These are phyloP conservation scores for Mrakia gelida DNA, from an alignment of 768 basidiomycete species.

Conservation along the genomic window DNA sequence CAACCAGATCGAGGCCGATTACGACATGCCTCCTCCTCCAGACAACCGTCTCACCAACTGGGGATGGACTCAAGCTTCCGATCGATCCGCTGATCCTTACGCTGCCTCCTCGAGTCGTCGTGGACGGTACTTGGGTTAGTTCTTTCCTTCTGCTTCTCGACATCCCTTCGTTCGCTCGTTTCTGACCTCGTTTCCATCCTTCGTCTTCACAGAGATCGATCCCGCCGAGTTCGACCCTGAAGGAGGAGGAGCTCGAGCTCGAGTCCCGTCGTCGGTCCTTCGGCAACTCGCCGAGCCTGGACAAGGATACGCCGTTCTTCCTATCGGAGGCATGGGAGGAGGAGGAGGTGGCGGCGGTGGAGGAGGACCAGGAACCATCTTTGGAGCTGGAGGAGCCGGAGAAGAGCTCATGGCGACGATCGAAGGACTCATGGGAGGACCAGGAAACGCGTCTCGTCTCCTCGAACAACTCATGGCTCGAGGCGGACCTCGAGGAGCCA, in stretches of 20 bases:
- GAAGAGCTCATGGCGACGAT: constrained; percentile 67
- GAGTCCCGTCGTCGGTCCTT: constrained; percentile 57
- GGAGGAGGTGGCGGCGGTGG: constrained; percentile 53
- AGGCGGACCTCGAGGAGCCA: constrained; percentile 55
- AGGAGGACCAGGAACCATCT: constrained; percentile 50
- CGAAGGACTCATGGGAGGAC: constrained; percentile 60
- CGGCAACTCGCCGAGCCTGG: constrained; percentile 66
- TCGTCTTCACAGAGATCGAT: constrained; percentile 3
- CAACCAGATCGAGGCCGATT: constrained; percentile 31
- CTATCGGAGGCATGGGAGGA: constrained; percentile 7
- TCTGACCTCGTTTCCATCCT: neutral
- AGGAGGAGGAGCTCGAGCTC: neutral
- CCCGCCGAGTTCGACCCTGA: constrained; percentile 8
- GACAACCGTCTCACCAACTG: constrained; percentile 34
- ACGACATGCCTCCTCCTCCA: constrained; percentile 28
- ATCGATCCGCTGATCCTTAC: constrained; percentile 1
- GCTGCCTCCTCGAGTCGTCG: neutral
- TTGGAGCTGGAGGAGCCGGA: constrained; percentile 30
- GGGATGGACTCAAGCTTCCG: constrained; percentile 33
- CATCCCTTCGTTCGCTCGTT: neutral
- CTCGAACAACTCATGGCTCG: constrained; percentile 75
- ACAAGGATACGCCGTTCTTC: constrained; percentile 46
- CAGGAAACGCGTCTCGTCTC: constrained; percentile 67
- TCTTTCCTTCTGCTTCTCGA: neutral
- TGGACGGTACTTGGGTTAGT: constrained; percentile 17